A percentile compares a stretch with the other conserved stretches of the same genome.
phyloP scores from a whole-genome alignment of 2,329 filamentous ascomycete genomes.

The Torrubiella hemipterigena region DNA sequence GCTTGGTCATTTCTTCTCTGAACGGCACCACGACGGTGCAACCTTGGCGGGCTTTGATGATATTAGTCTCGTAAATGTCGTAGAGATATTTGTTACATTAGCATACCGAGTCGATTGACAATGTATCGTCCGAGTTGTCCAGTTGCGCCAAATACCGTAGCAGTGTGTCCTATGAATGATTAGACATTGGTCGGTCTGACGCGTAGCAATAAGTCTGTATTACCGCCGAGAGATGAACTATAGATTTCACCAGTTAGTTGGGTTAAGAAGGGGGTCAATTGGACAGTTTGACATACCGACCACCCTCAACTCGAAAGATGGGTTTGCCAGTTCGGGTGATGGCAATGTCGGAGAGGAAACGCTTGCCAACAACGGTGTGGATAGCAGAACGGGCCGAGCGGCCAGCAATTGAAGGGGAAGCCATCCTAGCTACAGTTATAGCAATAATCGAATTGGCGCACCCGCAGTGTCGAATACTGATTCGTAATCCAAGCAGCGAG shows the following conservation, averaged over 20 bases:
- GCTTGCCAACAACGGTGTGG: slow-evolving; percentile 35
- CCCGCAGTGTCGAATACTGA: slow-evolving; percentile 10
- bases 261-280: slow-evolving; percentile 12
- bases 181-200: slow-evolving; percentile 11
- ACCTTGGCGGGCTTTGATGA: slow-evolving; percentile 65
- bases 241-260: slow-evolving; percentile 20
- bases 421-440: slow-evolving; percentile 32
- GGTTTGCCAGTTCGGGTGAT: slow-evolving; percentile 96
- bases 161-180: slow-evolving; percentile 64
- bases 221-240: slow-evolving; percentile 82
- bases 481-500: not conserved
- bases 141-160: slow-evolving; percentile 94
- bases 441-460: slow-evolving; percentile 16
- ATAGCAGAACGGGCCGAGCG: slow-evolving; percentile 38
- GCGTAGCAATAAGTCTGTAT: no score
- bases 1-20: slow-evolving; percentile 95
- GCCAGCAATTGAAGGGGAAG: slow-evolving; percentile 42
- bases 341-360: slow-evolving; percentile 65
- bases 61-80: slow-evolving; percentile 7
- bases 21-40: slow-evolving; percentile 89
- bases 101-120: slow-evolving; percentile 75
- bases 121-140: slow-evolving; percentile 95
- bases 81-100: not conserved
- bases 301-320: slow-evolving; percentile 77
- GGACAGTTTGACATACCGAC: slow-evolving; percentile 52